Percentiles rank a stretch among this genome's conserved stretches.
phyloP scores from a whole-genome alignment of 768 basidiomycete genomes.

The Leccinum longicurvipes region DNA sequence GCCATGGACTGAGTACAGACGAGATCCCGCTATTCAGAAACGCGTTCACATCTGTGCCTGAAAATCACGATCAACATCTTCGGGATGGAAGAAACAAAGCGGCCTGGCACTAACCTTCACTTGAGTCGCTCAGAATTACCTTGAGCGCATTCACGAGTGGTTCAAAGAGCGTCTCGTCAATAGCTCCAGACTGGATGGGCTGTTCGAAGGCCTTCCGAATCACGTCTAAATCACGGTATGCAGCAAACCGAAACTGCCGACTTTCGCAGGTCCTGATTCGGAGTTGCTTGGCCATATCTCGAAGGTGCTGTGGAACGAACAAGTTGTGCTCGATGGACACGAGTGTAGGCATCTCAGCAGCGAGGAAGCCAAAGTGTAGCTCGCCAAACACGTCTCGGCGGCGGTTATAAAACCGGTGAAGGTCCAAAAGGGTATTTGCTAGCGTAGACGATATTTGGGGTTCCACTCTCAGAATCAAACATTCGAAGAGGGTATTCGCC shows the following conservation, averaged over 20 bases:
- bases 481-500: slow-evolving; percentile 60
- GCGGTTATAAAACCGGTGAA: slow-evolving; percentile 68
- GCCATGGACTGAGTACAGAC: slow-evolving; percentile 77
- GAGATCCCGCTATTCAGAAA: slow-evolving; percentile 61
- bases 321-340: slow-evolving; percentile 67
- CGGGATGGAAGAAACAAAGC: background rate
- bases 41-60: slow-evolving; percentile 42
- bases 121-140: slow-evolving; percentile 60
- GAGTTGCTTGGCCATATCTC: slow-evolving; percentile 47
- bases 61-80: background rate
- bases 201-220: slow-evolving; percentile 68
- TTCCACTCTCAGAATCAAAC: slow-evolving; percentile 55
- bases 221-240: slow-evolving; percentile 70
- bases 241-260: slow-evolving; percentile 69
- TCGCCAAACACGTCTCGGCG: slow-evolving; percentile 65
- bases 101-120: slow-evolving; percentile 45
- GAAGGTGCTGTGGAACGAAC: slow-evolving; percentile 47
- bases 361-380: slow-evolving; percentile 61
- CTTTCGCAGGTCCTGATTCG: slow-evolving; percentile 59
- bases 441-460: slow-evolving; percentile 36
- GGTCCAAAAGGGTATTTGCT: slow-evolving; percentile 54
- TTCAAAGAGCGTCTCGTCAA: slow-evolving; percentile 52
- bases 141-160: slow-evolving; percentile 64
- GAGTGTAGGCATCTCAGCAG: slow-evolving; percentile 62
- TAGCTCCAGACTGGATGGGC: slow-evolving; percentile 47